A percentile compares a stretch with the other conserved stretches of the same genome.
These are phyloP conservation scores for Backusella circina DNA, from an alignment of 192 early-diverging fungal genomes.

Conservation along the genomic window DNA sequence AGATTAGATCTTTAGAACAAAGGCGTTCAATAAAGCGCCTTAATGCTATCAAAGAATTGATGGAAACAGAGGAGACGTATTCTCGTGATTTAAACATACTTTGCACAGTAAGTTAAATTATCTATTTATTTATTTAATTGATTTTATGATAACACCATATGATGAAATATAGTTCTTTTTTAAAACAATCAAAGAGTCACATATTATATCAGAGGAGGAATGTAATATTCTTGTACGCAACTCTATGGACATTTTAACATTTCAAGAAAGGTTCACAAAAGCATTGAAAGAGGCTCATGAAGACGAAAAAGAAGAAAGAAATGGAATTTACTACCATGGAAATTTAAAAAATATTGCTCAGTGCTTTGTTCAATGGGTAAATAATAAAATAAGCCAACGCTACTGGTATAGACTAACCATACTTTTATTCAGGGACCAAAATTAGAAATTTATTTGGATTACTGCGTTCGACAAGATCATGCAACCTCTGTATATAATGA, in stretches of 20 bases:
- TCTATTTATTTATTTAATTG: not conserved
- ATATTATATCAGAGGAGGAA: conserved; percentile 23
- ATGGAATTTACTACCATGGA: not conserved
- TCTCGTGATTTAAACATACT: conserved; percentile 11
- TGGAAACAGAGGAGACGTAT: conserved; percentile 32
- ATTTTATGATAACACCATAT: not conserved
- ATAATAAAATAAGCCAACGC: not conserved
- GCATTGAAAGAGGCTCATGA: conserved; percentile 23
- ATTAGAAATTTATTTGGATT: conserved; percentile 26
- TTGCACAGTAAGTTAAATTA: conserved; percentile 16
- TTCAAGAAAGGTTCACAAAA: conserved; percentile 26
- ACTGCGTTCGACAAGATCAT: conserved; percentile 26
- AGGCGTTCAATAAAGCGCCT: conserved; percentile 13
- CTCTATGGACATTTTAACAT: conserved; percentile 17
- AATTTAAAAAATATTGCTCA: conserved; percentile 22
- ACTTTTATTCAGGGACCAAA: not conserved
- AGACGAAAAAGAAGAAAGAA: not conserved
- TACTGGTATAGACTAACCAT: not conserved
- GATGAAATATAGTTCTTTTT: conserved; percentile 17
- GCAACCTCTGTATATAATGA: conserved; percentile 18
- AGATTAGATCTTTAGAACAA: conserved; percentile 14
- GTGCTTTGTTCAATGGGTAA: conserved; percentile 31
- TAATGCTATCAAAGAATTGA: conserved; percentile 28
- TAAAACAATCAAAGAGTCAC: conserved; percentile 14
- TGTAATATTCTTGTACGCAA: conserved; percentile 27